Conservation (phyloP, 208 protist genomes). For the Trichomonas tenax region DNA sequence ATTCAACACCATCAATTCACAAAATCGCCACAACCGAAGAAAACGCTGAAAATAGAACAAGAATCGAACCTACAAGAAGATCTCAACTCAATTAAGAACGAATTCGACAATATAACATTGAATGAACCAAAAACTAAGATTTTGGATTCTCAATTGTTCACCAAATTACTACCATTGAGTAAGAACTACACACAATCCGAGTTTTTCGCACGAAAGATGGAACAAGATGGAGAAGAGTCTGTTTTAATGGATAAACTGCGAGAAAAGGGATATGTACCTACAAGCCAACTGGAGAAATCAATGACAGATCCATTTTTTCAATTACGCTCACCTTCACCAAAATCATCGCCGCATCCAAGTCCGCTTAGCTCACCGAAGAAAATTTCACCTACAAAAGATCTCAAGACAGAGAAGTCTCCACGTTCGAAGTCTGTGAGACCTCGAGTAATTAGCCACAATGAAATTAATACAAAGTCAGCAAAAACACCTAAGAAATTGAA, state of each 20-base stretch:
- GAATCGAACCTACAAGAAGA: not conserved
- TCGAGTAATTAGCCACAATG: too few relatives aligned
- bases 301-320: not conserved
- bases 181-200: not conserved
- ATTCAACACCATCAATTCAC: not conserved
- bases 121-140: not conserved
- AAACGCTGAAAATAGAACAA: not conserved
- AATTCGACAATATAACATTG: not conserved
- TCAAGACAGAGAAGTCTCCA: too few relatives aligned
- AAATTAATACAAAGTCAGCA: too few relatives aligned
- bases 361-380: not conserved
- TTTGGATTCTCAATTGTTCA: not conserved
- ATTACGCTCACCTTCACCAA: not conserved
- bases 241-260: not conserved
- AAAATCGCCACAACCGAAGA: not conserved
- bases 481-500: not conserved
- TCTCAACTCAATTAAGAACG: not conserved
- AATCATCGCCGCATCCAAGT: not conserved
- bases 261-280: not conserved
- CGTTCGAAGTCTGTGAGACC: too few relatives aligned
- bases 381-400: not conserved
- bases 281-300: not conserved
- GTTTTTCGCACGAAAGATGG: not conserved
- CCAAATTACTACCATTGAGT: not conserved
- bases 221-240: not conserved